Evolutionary conservation across 805 yeast genomes (phyloP).

Genomic region (Millerozyma miso): DNA sequence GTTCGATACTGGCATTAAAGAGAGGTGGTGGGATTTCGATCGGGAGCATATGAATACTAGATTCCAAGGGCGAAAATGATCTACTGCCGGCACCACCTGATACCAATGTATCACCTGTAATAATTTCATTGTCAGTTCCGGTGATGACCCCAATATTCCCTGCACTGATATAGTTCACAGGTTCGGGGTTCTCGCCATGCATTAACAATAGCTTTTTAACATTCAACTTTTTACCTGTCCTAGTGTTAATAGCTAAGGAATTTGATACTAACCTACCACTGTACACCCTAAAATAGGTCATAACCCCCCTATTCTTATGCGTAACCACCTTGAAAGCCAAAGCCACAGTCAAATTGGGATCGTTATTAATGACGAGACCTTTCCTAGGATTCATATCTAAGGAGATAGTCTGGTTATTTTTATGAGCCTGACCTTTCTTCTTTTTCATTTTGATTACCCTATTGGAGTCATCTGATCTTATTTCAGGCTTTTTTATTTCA

Average conservation of each 20-base stretch:
- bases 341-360: constrained; percentile 64
- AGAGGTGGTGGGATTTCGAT: constrained; percentile 90
- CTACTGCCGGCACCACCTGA: constrained; percentile 48
- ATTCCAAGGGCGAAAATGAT: constrained; percentile 41
- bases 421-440: constrained; percentile 15
- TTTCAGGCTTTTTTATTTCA: constrained; percentile 57
- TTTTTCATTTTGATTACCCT: constrained; percentile 12
- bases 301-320: constrained; percentile 75
- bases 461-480: constrained; percentile 21
- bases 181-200: constrained; percentile 86
- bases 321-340: constrained; percentile 89
- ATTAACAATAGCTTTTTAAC: constrained; percentile 69
- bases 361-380: constrained; percentile 53
- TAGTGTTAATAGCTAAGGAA: constrained; percentile 59
- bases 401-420: constrained; percentile 18
- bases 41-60: constrained; percentile 57
- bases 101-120: constrained; percentile 89
- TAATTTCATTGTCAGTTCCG: constrained; percentile 61
- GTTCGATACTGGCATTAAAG: constrained; percentile 80
- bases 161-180: constrained; percentile 54
- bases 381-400: constrained; percentile 33
- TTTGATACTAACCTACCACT: constrained; percentile 70
- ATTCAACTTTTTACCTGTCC: constrained; percentile 62
- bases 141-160: constrained; percentile 93
- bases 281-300: constrained; percentile 86